Percentiles rank a stretch among this genome's conserved stretches.
These are phyloP conservation scores for Trichoderma gracile DNA, from an alignment of 2,329 filamentous ascomycete genomes.

Conservation along the genomic window DNA sequence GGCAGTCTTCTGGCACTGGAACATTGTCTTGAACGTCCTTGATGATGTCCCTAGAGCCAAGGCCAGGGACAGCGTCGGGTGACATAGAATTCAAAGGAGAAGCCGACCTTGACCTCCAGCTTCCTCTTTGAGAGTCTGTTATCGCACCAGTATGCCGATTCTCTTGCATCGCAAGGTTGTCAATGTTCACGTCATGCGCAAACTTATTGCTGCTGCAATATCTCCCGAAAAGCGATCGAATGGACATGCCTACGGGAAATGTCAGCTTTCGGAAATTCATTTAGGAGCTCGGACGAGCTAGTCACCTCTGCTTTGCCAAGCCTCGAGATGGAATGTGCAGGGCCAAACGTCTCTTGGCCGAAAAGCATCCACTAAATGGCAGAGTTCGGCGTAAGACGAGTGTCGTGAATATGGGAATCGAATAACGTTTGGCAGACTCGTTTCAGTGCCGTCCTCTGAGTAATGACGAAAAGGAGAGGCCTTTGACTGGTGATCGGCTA, in stretches of 20 bases:
- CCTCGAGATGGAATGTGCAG: conserved; percentile 67
- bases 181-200: conserved; percentile 65
- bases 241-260: conserved; percentile 51
- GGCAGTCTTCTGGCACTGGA: not conserved
- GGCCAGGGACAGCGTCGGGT: not conserved
- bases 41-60: not conserved
- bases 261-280: not conserved
- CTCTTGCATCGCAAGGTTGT: conserved; percentile 29
- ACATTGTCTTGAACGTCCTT: not conserved
- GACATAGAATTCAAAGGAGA: not conserved
- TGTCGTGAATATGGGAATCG: conserved; percentile 85
- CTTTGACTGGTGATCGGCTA: not conserved
- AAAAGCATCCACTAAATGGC: conserved; percentile 67
- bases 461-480: not conserved
- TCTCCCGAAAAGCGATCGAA: conserved; percentile 69
- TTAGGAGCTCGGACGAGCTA: not conserved
- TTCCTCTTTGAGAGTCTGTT: conserved; percentile 11
- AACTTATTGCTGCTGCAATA: conserved; percentile 64
- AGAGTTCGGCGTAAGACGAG: conserved; percentile 80
- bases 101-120: not conserved
- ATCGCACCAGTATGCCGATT: not conserved
- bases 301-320: conserved; percentile 60
- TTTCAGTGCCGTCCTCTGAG: not conserved
- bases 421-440: conserved; percentile 46
- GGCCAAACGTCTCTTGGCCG: conserved; percentile 77